Evolutionary conservation across 768 basidiomycete genomes (phyloP), one percentile per base, ranked within the genome.

Genomic region (Coprinellus micaceus): DNA sequence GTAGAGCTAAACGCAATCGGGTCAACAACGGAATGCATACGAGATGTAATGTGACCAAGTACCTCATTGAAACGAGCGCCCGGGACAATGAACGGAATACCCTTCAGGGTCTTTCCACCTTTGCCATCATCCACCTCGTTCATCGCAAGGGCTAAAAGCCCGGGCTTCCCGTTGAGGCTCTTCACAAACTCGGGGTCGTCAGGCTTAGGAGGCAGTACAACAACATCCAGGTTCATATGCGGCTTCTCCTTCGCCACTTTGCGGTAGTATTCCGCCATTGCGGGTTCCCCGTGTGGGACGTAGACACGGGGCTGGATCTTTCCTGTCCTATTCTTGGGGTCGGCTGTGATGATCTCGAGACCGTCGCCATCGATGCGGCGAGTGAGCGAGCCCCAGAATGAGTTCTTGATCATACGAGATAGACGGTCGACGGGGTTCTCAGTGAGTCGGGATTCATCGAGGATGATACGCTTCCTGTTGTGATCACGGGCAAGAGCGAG

Each of bases 381-480:
- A 2, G 97, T 99, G 52, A 99, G 80, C 6, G 94, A 91, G 68
- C 97, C 91, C 96, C 96, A 99, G 77, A 99, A 99, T 2, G 94
- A 95, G 72, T 94, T 85, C 69, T 86, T 88, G 74, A 98, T 98
- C 96, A 98, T 98, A 59, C 96, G 86, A 21, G 91, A 94, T 43
- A 99, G 80, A 41, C 96, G 89, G 70, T 95, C 93, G 51, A 99
- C 96, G 0, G 96, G 96, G 68, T 98, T 98, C 74, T 99, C 96
- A 0, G 91, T 92, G 50, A 99, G 79, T 59, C 96, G 89, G n/a
- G 93, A 87, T 71, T 99, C 97, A 63, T 99, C 97, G n/a, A 99
- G 85, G 19, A 99, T 93, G 67, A 99, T 97, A 7, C 94, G 89
- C 73, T 96, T 96, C 55, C 94, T 81, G 60, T 89, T 88, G 71